Conservation (phyloP, 495 filamentous ascomycete species). For the Xeromyces bisporus region DNA sequence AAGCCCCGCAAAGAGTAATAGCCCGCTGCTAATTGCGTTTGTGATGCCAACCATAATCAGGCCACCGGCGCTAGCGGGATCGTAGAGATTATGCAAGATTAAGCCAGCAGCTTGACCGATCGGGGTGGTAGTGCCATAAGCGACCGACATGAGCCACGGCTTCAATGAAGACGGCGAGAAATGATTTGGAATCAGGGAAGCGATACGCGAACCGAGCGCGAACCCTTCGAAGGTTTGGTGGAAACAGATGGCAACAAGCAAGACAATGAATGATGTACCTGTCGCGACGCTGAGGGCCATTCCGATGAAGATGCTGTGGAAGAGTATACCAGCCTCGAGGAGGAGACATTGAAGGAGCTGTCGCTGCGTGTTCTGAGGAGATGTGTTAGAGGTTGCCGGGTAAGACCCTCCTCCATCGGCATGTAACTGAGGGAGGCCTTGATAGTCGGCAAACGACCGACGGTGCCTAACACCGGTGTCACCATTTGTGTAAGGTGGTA, state of each 20-base stretch:
- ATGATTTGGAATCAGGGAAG: conserved; percentile 39
- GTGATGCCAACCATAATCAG: conserved; percentile 83
- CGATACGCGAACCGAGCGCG: conserved; percentile 57
- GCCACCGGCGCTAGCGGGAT: conserved; percentile 64
- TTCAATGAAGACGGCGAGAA: conserved; percentile 33
- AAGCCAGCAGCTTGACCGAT: conserved; percentile 82
- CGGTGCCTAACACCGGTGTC: conserved; percentile 6
- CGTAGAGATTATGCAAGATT: conserved; percentile 65
- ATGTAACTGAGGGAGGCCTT: too few species aligned
- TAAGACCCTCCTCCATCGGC: too few species aligned
- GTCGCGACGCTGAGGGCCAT: conserved; percentile 77
- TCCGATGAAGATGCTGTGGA: conserved; percentile 78
- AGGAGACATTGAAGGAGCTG: conserved; percentile 63
- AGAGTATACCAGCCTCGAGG: conserved; percentile 71
- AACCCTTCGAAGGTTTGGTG: conserved; percentile 76
- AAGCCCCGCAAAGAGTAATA: conserved; percentile 79
- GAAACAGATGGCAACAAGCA: conserved; percentile 67
- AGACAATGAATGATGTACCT: conserved; percentile 59
- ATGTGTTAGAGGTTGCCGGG: conserved; percentile 7
- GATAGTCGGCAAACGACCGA: conserved; percentile 4
- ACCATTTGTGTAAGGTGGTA: conserved; percentile 13
- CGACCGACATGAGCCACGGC: conserved; percentile 91
- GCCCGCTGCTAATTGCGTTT: conserved; percentile 75
- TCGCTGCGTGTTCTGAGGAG: conserved; percentile 31
- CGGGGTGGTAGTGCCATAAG: conserved; percentile 83